Base-by-base conservation (phyloP, 2,329 filamentous ascomycete species). In the Volutella citrinella region DNA sequence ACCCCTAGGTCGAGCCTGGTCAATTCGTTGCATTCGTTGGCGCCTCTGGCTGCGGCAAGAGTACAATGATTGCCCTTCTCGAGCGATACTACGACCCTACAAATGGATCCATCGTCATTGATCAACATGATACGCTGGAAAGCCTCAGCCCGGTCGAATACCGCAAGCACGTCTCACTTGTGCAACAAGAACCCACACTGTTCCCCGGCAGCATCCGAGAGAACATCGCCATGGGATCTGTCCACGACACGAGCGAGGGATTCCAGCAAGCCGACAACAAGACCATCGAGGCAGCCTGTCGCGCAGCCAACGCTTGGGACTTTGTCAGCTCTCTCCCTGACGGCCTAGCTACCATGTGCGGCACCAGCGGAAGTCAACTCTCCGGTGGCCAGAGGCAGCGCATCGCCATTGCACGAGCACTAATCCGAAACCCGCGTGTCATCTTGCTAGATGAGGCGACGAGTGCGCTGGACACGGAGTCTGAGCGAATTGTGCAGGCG, bases 121-220 rank as follows among this genome's bases (percentile, higher is more conserved):
- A 22, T 12, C 9, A 12, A 9, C n/a, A n/a, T n/a, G 12, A 9
- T 22, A 8, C 8, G 8, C 20, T 22, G 20, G 20, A 22, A 9
- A 22, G 12, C 69, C 68, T 26, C 52, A 32, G 71, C 35, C 51
- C 70, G 1, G 63, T 65, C 13, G 65, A 66, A 43, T 74, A 72
- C 57, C 64, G 74, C 17, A 57, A 60, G 3, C 56, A 67, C 18
- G 64, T 78, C 7, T 63, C 73, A 2, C 61, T 78, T 5, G 75
- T 80, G 2, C 68, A 74, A 40, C 75, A 79, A 48, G 72, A 78
- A 30, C 71, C 72, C 0, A 68, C 69, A 2, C 73, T 97, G 4
- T 88, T 88, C 60, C 87, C 81, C 2, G 85, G 84, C 13, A 82
- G 82, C 0, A 82, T 90, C 43, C 82, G 83, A 4, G 84, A 90